These are phyloP conservation scores for Populus simonii DNA, from an alignment of 345 rosid species.

Conservation along the genomic window DNA sequence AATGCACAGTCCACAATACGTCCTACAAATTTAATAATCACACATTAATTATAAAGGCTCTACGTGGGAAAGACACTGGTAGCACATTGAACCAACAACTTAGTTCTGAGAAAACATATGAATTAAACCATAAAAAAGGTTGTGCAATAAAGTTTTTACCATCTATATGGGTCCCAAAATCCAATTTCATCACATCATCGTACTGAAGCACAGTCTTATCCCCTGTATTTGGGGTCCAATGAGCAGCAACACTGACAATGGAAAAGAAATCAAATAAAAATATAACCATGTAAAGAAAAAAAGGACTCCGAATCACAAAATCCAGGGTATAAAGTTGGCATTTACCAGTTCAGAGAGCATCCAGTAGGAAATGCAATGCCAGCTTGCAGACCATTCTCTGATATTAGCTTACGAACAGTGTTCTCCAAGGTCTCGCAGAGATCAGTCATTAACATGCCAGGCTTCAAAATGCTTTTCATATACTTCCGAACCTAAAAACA, in stretches of 20 bases:
- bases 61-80: neutral
- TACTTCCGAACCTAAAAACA: slow-evolving; percentile 68
- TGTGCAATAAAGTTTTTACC: slow-evolving; percentile 35
- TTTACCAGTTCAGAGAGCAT: slow-evolving; percentile 88
- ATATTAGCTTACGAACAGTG: slow-evolving; percentile 81
- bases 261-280: slow-evolving; percentile 19
- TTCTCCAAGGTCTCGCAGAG: slow-evolving; percentile 87
- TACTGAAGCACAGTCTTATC: slow-evolving; percentile 96
- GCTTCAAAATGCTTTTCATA: slow-evolving; percentile 72
- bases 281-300: slow-evolving; percentile 4
- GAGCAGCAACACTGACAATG: slow-evolving; percentile 84
- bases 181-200: slow-evolving; percentile 95
- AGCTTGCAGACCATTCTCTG: slow-evolving; percentile 92
- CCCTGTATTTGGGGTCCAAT: slow-evolving; percentile 97
- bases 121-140: neutral
- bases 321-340: neutral
- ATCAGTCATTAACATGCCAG: slow-evolving; percentile 94
- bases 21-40: slow-evolving; percentile 53
- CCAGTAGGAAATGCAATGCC: slow-evolving; percentile 99
- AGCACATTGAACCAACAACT: neutral
- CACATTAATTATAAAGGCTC: slow-evolving; percentile 16
- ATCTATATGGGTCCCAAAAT: slow-evolving; percentile 95
- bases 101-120: slow-evolving; percentile 1
- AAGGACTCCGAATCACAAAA: neutral
- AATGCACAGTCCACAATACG: slow-evolving; percentile 87